Evolutionary conservation across 2,329 filamentous ascomycete genomes (phyloP).

Genomic region (Dryadomyces quercivorus): DNA sequence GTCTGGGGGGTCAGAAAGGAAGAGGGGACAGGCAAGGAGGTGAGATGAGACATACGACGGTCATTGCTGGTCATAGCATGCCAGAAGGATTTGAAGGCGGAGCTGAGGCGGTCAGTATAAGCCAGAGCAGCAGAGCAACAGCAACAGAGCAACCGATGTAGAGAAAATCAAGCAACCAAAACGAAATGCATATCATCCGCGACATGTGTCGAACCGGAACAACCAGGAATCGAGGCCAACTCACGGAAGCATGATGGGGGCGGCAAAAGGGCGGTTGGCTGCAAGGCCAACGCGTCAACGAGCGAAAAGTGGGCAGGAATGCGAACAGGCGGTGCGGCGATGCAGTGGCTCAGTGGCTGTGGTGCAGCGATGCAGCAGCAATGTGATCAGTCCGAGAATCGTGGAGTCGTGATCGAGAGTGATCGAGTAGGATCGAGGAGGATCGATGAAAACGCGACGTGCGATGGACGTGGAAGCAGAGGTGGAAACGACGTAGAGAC

Average conservation of each 20-base stretch:
- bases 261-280: background rate
- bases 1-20: slow-evolving; percentile 41
- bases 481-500: no score
- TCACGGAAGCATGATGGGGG: background rate
- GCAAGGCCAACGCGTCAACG: background rate
- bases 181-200: no score
- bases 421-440: no score
- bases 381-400: background rate
- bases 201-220: no score
- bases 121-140: no score
- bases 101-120: slow-evolving; percentile 23
- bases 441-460: background rate
- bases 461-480: no score
- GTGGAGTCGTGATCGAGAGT: no score
- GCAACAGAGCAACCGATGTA: no score
- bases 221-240: background rate
- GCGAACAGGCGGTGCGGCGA: background rate
- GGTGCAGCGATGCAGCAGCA: no score
- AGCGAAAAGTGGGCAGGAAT: background rate
- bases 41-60: slow-evolving; percentile 38
- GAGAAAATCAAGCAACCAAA: no score
- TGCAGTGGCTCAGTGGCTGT: background rate
- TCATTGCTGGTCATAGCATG: slow-evolving; percentile 73
- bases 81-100: slow-evolving; percentile 84
- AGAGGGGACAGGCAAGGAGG: background rate